Percentiles rank a stretch among this genome's conserved stretches.
Conservation (phyloP, 2,329 filamentous ascomycete species). For the Teratosphaeria destructans region DNA sequence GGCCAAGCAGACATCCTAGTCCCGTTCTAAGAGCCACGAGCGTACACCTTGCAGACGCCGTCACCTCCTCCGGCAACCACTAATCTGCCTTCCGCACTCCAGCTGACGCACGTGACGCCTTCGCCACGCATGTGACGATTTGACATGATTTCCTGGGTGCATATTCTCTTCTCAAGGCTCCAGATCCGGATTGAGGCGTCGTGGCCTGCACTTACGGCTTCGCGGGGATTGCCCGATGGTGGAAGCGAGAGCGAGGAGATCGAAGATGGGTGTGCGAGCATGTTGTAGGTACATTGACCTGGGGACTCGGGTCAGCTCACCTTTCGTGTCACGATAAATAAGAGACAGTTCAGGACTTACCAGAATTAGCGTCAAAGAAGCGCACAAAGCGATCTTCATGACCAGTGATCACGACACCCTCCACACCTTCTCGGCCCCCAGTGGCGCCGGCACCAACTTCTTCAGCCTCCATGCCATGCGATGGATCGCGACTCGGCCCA, state of each 20-base stretch:
- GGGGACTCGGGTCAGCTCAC: neutral
- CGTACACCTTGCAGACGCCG: slow-evolving; percentile 82
- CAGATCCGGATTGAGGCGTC: slow-evolving; percentile 94
- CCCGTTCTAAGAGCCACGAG: neutral
- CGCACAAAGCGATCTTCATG: slow-evolving; percentile 94
- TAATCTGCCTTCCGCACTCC: slow-evolving; percentile 91
- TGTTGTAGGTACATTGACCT: slow-evolving; percentile 99
- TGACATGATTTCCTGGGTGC: slow-evolving; percentile 87
- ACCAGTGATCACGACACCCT: slow-evolving; percentile 89
- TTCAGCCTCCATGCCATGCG: slow-evolving; percentile 62
- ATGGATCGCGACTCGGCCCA: slow-evolving; percentile 46
- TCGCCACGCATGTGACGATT: slow-evolving; percentile 93
- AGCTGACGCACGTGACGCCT: slow-evolving; percentile 86
- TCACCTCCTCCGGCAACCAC: slow-evolving; percentile 92
- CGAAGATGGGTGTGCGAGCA: slow-evolving; percentile 89
- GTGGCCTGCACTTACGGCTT: slow-evolving; percentile 91
- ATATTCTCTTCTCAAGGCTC: slow-evolving; percentile 89
- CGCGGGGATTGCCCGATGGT: slow-evolving; percentile 73
- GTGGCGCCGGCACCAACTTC: slow-evolving; percentile 69
- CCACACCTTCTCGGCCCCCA: slow-evolving; percentile 61
- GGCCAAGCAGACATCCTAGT: neutral
- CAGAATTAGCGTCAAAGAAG: slow-evolving; percentile 97
- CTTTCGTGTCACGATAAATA: neutral
- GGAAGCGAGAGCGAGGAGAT: slow-evolving; percentile 77
- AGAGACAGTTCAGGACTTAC: slow-evolving; percentile 47